A percentile compares a stretch with the other conserved stretches of the same genome.
Evolutionary conservation across 805 yeast genomes (phyloP).

Genomic region (Saccharomycopsis javanensis): DNA sequence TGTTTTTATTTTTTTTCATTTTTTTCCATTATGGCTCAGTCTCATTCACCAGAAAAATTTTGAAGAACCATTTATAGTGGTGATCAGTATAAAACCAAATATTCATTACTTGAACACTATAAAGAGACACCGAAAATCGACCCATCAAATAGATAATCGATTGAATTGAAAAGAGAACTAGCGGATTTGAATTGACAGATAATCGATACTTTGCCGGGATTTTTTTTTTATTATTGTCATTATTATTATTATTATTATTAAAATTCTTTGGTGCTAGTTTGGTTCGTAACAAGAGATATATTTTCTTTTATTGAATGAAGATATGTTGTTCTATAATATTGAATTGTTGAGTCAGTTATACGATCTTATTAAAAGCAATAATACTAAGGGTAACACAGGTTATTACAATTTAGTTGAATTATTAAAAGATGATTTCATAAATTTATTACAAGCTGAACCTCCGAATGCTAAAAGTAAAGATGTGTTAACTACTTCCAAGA

Average conservation of each 20-base stretch:
- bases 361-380: not conserved
- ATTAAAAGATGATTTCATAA: constrained; percentile 7
- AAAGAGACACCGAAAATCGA: not conserved
- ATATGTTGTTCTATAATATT: not conserved
- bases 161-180: not conserved
- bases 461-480: constrained; percentile 6
- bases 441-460: constrained; percentile 2
- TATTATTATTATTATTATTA: not conserved
- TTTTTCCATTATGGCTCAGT: no score
- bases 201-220: no score
- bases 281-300: not conserved
- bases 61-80: not conserved
- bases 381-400: not conserved
- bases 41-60: not conserved
- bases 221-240: not conserved
- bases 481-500: constrained; percentile 1
- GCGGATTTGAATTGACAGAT: not conserved
- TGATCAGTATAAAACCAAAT: not conserved
- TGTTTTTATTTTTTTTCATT: not conserved
- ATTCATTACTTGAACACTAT: not conserved
- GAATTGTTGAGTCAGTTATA: not conserved
- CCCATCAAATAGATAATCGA: not conserved
- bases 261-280: not conserved
- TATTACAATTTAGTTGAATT: not conserved
- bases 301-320: not conserved